Evolutionary conservation across 2,329 filamentous ascomycete genomes (phyloP), one percentile per base, ranked within the genome.

Genomic region (Fusarium tricinctum): DNA sequence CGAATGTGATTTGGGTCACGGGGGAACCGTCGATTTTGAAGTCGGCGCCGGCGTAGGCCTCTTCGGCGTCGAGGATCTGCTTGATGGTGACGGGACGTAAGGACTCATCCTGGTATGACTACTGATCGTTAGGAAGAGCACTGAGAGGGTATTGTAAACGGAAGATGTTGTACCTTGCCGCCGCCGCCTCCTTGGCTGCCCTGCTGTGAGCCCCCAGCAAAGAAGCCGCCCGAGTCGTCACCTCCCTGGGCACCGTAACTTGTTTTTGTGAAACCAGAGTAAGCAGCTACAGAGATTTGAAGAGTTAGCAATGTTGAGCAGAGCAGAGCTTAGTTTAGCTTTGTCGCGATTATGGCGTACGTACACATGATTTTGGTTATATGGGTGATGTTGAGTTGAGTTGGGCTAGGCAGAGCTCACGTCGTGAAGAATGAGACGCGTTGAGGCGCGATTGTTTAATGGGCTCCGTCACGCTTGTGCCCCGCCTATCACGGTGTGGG

Each of bases 51-150:
- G 89, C 88, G 77, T 92, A 91, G 39, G 90, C 87, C 80, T 93
- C 91, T 68, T 91, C 86, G 68, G 93, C 92, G 68, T 97, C 93
- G 76, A 94, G 84, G 59, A 97, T 87, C 81, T 99, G 96, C 80
- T 97, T 97, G 81, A 98, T 93, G 13, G 96, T 99, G 46, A 97
- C 92, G 1, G 96, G 94, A 44, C 96, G 92, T 52, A 99, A 87
- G 20, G 93, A 94, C 74, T 97, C 93, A 80, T 97, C 92, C 72
- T 87, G 86, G 78, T 91, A 91, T 63, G 83, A 82, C 85, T 89
- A 62, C 9, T 23, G 14, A 1, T 20, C 5, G 47, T 73, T 22
- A 74, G 70, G 33, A 23, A 19, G 15, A 32, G 22, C 49, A 13
- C 7, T 47, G 7, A 22, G 19, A 20, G 5, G 19, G 8, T 15